Evolutionary conservation across 140 eudicot genomes (phyloP).

Genomic region (Ambrosia hybrid): DNA sequence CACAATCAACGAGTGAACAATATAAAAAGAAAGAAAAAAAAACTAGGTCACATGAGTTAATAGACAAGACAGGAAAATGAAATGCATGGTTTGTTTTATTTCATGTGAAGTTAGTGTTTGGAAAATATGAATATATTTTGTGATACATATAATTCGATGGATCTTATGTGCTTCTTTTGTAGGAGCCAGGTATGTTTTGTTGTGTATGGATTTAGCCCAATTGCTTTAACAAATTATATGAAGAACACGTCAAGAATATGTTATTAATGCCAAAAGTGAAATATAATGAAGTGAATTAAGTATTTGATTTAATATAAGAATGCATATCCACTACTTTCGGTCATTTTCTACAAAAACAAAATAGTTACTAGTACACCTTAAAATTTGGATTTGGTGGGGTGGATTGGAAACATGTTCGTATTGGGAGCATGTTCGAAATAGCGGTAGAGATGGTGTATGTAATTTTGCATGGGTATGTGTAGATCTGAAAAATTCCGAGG

Average conservation of each 20-base stretch:
- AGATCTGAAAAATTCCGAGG: not conserved
- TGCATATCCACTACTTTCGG: not conserved
- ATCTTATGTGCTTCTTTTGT: constrained; percentile 29
- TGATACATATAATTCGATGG: constrained; percentile 23
- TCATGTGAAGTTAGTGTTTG: constrained; percentile 30
- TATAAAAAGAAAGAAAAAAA: not conserved
- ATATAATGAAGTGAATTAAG: not conserved
- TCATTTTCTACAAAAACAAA: no score
- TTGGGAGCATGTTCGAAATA: not conserved
- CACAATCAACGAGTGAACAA: not conserved
- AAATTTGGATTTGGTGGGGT: not conserved
- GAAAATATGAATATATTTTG: constrained; percentile 26
- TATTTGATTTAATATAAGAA: not conserved
- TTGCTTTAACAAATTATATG: constrained; percentile 14
- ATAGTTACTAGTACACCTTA: not conserved
- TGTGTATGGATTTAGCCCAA: constrained; percentile 26
- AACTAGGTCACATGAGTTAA: constrained; percentile 20
- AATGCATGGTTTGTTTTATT: constrained; percentile 29
- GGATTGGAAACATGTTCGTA: not conserved
- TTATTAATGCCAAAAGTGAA: not conserved
- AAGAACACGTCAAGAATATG: not conserved
- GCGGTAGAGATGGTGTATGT: not conserved
- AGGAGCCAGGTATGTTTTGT: constrained; percentile 23
- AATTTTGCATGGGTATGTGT: not conserved
- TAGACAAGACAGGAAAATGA: constrained; percentile 32